phyloP scores from a whole-genome alignment of 1,284 basidiomycete genomes.

The Heterobasidion parviporum region DNA sequence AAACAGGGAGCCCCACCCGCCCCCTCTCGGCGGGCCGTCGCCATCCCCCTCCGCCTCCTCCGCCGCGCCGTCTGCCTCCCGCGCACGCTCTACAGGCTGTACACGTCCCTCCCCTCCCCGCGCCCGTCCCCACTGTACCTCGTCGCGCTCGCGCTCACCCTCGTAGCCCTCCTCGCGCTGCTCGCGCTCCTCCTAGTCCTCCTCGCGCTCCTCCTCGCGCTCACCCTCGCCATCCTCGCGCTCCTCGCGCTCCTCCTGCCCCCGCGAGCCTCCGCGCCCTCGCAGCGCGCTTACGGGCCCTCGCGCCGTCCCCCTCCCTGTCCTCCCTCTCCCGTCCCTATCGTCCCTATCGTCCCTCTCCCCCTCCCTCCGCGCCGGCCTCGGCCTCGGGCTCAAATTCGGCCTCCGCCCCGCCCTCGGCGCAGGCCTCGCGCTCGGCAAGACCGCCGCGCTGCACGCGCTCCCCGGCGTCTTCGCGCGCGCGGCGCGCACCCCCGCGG shows the following conservation, averaged over 20 bases:
- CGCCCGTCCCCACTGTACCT: conserved; percentile 4
- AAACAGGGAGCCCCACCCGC: no score
- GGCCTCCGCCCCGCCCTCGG: not conserved
- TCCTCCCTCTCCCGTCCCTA: conserved; percentile 2
- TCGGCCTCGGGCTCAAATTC: not conserved
- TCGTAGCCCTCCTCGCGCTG: conserved; percentile 2
- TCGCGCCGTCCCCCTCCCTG: not conserved
- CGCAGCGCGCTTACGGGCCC: conserved; percentile 5
- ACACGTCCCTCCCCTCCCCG: conserved; percentile 4
- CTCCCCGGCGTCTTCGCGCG: no score
- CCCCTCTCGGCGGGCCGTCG: no score
- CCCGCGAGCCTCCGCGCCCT: conserved; percentile 5
- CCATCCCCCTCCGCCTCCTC: no score
- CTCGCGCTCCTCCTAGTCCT: conserved; percentile 8
- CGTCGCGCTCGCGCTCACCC: conserved; percentile 6
- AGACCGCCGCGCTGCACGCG: not conserved
- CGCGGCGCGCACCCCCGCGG: no score
- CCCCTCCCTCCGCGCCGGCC: not conserved
- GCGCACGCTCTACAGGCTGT: no score
- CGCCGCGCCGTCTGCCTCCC: no score
- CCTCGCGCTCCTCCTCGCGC: conserved; percentile 5
- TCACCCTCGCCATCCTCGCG: conserved; percentile 2
- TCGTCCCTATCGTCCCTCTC: not conserved
- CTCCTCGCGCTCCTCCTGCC: conserved; percentile 8
- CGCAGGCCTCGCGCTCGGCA: not conserved